Percentiles rank a stretch among this genome's conserved stretches.
Conservation (phyloP, 176 grass and related monocot genomes). For the maize (Zea mays) region DNA sequence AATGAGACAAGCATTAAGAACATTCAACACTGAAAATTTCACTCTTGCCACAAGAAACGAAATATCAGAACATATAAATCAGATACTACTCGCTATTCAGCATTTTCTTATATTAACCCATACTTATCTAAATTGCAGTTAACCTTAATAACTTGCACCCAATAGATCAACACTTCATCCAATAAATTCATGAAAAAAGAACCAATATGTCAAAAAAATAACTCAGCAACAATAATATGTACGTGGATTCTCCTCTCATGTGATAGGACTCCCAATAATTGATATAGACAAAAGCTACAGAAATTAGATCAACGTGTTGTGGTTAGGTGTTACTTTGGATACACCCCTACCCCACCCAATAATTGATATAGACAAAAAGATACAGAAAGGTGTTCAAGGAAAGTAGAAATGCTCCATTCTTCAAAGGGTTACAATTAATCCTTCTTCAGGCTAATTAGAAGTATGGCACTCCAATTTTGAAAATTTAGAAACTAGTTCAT, state of each 20-base stretch:
- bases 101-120: constrained; percentile 20
- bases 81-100: constrained; percentile 13
- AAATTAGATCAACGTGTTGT: background rate
- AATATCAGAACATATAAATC: constrained; percentile 14
- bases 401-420: background rate
- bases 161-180: background rate
- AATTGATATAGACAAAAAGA: too few species aligned
- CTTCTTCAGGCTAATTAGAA: too few species aligned
- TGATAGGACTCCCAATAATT: constrained; percentile 9
- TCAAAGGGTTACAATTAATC: background rate
- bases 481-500: too few species aligned
- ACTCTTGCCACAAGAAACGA: constrained; percentile 12
- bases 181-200: background rate
- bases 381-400: background rate
- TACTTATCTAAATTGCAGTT: background rate
- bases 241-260: background rate
- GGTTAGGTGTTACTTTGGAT: background rate
- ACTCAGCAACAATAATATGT: background rate
- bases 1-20: background rate
- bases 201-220: background rate
- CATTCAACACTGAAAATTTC: background rate
- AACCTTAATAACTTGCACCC: background rate
- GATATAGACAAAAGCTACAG: background rate
- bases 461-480: too few species aligned
- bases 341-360: background rate